Evolutionary conservation across 306 rosid species (phyloP), one percentile per base, ranked within the genome.

Genomic region (Trichosanthes cucumerina): DNA sequence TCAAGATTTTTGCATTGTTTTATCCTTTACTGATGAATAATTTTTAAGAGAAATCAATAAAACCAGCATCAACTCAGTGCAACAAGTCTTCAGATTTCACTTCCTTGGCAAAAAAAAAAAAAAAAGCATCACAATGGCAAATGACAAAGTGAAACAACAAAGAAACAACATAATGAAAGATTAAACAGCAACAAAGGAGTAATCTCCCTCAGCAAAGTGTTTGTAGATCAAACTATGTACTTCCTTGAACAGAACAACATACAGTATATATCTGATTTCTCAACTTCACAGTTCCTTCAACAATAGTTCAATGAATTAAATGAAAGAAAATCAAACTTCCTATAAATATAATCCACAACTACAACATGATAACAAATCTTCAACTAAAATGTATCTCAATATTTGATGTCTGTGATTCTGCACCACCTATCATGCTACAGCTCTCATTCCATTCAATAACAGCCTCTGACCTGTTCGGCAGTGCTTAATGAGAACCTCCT

Each of bases 401-500:
- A 41, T 34, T 54, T 81, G 79, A 83, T 84, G 57, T 59, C 86
- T 88, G 79, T 80, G 80, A 73, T 82, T 88, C 90, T 87, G 86
- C 78, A 83, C 77, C 78, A 83, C 77, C 91, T 84, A 86, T 85
- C 88, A 83, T 72, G 85, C 85, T 86, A 88, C 84, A 85, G 89
- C 49, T 38, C 15, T 38, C 49, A 23, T 41, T 83, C 87, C 80
- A 86, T 85, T 81, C 78, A 41, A 11, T 69, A 21, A 13, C 26
- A 69, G 36, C n/a, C 11, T 31, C 52, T 66, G 49, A 66, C 26
- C 49, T 66, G 23, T 64, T 64, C 44, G 15, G 2, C 71, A 64
- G 15, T 34, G 11, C 71, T 64, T 53, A 53, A 19, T 23, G 33
- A 58, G 4, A 58, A 58, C 64, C 23, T 63, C 49, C 38, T 34